A percentile compares a stretch with the other conserved stretches of the same genome.
phyloP scores from a whole-genome alignment of 1,284 basidiomycete genomes.

The Naganishia cerealis region DNA sequence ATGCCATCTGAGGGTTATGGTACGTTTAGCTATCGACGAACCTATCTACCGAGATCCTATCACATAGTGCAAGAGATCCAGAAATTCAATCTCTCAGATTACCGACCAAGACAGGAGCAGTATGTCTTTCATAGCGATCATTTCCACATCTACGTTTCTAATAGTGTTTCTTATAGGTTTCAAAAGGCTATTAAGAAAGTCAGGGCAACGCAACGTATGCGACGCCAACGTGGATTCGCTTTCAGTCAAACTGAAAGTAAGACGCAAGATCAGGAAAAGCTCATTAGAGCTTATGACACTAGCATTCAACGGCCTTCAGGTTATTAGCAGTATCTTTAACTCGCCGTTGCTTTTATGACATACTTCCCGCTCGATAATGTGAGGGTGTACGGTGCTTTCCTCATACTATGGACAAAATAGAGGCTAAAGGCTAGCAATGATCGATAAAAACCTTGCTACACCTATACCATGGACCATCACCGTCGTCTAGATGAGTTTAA shows the following conservation, averaged over 20 bases:
- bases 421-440: too few relatives aligned
- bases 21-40: slow-evolving; percentile 74
- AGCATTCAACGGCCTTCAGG: slow-evolving; percentile 55
- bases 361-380: too few relatives aligned
- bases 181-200: slow-evolving; percentile 98
- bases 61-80: slow-evolving; percentile 95
- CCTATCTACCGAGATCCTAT: slow-evolving; percentile 85
- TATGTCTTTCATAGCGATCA: slow-evolving; percentile 54
- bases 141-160: not conserved
- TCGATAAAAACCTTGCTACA: too few relatives aligned
- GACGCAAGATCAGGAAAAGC: slow-evolving; percentile 77
- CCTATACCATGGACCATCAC: too few relatives aligned
- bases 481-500: too few relatives aligned
- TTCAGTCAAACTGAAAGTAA: slow-evolving; percentile 89
- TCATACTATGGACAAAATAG: too few relatives aligned
- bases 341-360: not conserved
- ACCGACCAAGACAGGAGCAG: slow-evolving; percentile 95
- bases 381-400: too few relatives aligned
- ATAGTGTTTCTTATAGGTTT: slow-evolving; percentile 61
- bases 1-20: too few relatives aligned
- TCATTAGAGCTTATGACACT: slow-evolving; percentile 88
- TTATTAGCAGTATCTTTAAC: slow-evolving; percentile 38
- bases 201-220: slow-evolving; percentile 89
- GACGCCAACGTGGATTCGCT: slow-evolving; percentile 88
- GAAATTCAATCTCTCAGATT: slow-evolving; percentile 97